Evolutionary conservation across 208 protist genomes (phyloP).

Genomic region (Acanthamoeba healyi): DNA sequence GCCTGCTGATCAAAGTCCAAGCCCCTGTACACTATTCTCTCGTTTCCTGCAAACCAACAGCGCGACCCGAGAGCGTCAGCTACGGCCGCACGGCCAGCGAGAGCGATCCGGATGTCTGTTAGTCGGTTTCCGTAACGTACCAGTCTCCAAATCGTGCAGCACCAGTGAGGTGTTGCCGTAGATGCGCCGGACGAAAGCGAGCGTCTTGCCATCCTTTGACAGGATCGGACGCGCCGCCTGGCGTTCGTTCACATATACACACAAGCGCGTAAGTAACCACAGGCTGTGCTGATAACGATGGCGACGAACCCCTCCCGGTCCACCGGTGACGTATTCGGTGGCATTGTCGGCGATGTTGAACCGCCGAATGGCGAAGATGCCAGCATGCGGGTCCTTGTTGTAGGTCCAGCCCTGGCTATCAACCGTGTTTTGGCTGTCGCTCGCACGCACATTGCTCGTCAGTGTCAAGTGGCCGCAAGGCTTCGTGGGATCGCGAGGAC

Average conservation of each 20-base stretch:
- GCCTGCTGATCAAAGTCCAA: constrained; percentile 59
- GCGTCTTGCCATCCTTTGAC: constrained; percentile 46
- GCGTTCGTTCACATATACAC: too few species aligned
- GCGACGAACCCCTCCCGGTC: neutral
- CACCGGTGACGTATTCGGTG: neutral
- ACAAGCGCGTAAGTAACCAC: neutral
- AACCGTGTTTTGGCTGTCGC: neutral
- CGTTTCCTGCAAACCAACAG: constrained; percentile 15
- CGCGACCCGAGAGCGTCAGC: too few species aligned
- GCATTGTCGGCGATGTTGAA: neutral
- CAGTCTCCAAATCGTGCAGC: constrained; percentile 18
- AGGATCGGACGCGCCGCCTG: constrained; percentile 49
- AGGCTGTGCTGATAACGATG: too few species aligned
- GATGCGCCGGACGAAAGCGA: constrained; percentile 54
- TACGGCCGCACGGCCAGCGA: too few species aligned
- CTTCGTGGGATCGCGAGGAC: too few species aligned
- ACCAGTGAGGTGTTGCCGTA: constrained; percentile 46
- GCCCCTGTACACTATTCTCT: neutral
- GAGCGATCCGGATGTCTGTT: neutral
- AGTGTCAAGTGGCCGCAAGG: too few species aligned
- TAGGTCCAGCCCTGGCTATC: neutral
- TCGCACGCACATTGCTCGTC: neutral
- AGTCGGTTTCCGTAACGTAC: neutral
- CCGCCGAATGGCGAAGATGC: constrained; percentile 26
- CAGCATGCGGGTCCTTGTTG: constrained; percentile 50